A percentile compares a stretch with the other conserved stretches of the same genome.
phyloP scores from a whole-genome alignment of 2,329 filamentous ascomycete species.

The Colletotrichum sublineola region DNA sequence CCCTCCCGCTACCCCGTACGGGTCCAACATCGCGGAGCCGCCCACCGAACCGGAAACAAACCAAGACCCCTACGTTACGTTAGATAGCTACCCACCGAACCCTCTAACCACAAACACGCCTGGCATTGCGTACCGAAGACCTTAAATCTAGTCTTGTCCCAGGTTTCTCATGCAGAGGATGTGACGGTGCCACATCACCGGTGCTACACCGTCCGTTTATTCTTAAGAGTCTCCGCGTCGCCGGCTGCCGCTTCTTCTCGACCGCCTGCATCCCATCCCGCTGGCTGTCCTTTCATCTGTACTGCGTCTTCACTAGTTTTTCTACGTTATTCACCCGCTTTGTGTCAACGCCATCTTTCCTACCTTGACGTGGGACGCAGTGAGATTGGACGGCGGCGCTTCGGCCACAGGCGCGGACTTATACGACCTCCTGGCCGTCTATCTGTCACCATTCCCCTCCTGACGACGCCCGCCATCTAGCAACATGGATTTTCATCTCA shows the following conservation, averaged over 20 bases:
- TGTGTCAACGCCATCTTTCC: not conserved
- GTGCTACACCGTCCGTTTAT: conserved; percentile 10
- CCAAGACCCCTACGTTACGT: conserved; percentile 25
- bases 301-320: not conserved
- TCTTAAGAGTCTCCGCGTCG: conserved; percentile 19
- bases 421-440: not conserved
- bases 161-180: conserved; percentile 16
- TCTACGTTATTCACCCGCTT: not conserved
- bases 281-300: not conserved
- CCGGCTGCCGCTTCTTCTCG: not conserved
- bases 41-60: conserved; percentile 28
- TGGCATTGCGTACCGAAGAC: conserved; percentile 5
- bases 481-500: conserved; percentile 35
- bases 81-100: conserved; percentile 15
- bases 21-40: conserved; percentile 25
- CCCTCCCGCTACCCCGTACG: not conserved
- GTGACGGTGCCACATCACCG: conserved; percentile 19
- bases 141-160: conserved; percentile 30
- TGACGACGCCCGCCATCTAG: not conserved
- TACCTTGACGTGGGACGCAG: not conserved
- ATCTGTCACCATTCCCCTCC: not conserved
- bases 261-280: not conserved
- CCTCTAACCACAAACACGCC: not conserved
- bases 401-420: not conserved
- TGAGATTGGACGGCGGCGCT: not conserved